Evolutionary conservation across 2,329 filamentous ascomycete species (phyloP).

Genomic region (Ascochyta fabae): DNA sequence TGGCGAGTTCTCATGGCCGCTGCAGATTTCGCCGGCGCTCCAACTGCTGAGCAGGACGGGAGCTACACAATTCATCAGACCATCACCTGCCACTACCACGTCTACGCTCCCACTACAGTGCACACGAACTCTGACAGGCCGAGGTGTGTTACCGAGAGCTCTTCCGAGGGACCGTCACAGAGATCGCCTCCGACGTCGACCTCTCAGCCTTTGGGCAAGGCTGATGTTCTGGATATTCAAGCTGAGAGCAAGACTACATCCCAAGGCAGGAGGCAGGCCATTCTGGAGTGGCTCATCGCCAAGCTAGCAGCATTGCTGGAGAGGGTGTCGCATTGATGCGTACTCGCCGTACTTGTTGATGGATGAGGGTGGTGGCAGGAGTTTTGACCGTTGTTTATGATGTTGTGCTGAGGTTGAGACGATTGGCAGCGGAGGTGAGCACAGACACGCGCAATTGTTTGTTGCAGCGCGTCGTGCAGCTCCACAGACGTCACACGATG

Average conservation of each 20-base stretch:
- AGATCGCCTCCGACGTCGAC: background rate
- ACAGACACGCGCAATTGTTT: constrained; percentile 34
- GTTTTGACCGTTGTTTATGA: too few relatives aligned
- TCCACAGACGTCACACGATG: constrained; percentile 38
- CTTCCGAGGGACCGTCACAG: background rate
- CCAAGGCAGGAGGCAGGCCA: constrained; percentile 10
- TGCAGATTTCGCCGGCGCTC: constrained; percentile 12
- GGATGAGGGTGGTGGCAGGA: background rate
- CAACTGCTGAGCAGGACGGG: constrained; percentile 10
- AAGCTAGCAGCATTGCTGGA: constrained; percentile 13
- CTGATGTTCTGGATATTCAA: constrained; percentile 1
- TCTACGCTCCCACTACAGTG: constrained; percentile 21
- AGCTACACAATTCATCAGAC: constrained; percentile 9
- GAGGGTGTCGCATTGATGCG: background rate
- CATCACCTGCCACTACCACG: constrained; percentile 17
- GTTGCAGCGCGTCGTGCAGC: constrained; percentile 20
- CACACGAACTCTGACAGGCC: constrained; percentile 1
- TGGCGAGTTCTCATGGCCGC: constrained; percentile 12
- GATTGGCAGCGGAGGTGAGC: constrained; percentile 29
- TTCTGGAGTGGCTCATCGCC: constrained; percentile 18
- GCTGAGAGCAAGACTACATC: background rate
- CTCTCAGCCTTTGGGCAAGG: background rate
- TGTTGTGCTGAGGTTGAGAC: background rate
- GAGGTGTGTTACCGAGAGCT: constrained; percentile 7
- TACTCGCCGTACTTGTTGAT: background rate